Base-by-base conservation (phyloP, 1,139 yeast genomes). In the Lipomyces yarrowii region DNA sequence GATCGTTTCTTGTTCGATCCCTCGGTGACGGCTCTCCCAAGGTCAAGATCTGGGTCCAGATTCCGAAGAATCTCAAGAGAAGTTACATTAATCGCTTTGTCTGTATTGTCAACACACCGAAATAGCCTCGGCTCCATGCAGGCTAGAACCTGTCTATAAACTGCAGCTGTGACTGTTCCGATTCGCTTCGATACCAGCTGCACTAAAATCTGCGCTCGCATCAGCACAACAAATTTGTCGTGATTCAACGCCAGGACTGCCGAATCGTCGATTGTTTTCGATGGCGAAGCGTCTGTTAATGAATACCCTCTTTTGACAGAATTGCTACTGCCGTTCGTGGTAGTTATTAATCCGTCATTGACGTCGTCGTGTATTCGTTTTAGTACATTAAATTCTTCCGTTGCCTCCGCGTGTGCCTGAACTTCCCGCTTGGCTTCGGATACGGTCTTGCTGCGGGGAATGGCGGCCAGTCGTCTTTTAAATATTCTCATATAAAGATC, bases 391-490 rank as follows among this genome's bases (percentile, higher is more conserved):
- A 70, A 77, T 73, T 66, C 75, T 70, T 65, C 73, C 72, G 84
- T 86, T 0, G 94, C 86, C 62, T 81, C 82, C 26, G 84, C 86
- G 70, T 86, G 88, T 6, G 93, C 91, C 67, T 87, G 90, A 3
- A 82, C 81, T 23, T 86, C 82, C 67, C 89, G 82, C 74, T 87
- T 89, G 62, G 89, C 79, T 73, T 90, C 96, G 26, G 86, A 83
- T 35, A 82, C 71, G 10, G 72, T 64, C 60, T 71, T 70, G 57
- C 71, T 67, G 26, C 72, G 67, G 57, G 77, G 73, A 77, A 68
- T 73, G 78, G 63, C 74, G 70, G 69, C 67, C 11, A 70, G 62
- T 23, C 75, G 73, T 42, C 73, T 65, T 26, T 70, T 65, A 54
- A 67, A 68, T 35, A 76, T 57, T 54, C 74, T 73, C 32, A 69